Evolutionary conservation across 805 yeast species (phyloP).

Genomic region (Kodamaea laetipori): DNA sequence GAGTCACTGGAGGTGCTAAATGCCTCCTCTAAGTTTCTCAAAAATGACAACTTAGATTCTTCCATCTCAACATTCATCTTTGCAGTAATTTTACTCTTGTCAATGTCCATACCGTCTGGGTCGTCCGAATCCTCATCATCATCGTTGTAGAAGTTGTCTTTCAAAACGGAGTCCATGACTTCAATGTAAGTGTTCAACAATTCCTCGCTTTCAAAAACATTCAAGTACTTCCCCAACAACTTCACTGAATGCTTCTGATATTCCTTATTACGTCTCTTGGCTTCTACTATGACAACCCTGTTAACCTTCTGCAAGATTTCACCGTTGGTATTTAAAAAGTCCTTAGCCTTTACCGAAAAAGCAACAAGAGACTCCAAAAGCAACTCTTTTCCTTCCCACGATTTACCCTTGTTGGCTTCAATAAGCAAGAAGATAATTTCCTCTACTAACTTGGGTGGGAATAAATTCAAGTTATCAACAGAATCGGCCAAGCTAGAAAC

Average conservation of each 20-base stretch:
- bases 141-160: conserved; percentile 40
- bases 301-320: conserved; percentile 41
- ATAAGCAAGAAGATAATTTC: conserved; percentile 55
- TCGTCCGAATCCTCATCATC: conserved; percentile 22
- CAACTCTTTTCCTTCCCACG: conserved; percentile 86
- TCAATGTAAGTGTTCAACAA: conserved; percentile 42
- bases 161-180: conserved; percentile 34
- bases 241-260: conserved; percentile 62
- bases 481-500: conserved; percentile 59
- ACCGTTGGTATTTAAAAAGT: conserved; percentile 28
- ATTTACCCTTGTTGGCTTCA: conserved; percentile 68
- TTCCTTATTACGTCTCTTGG: conserved; percentile 61
- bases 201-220: conserved; percentile 34
- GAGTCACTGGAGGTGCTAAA: conserved; percentile 22
- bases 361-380: conserved; percentile 70
- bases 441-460: conserved; percentile 21
- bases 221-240: conserved; percentile 53
- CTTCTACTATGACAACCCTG: conserved; percentile 56
- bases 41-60: conserved; percentile 43
- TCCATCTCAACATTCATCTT: conserved; percentile 49
- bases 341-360: conserved; percentile 50
- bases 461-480: conserved; percentile 33
- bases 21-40: conserved; percentile 38
- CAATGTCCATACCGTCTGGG: conserved; percentile 22
- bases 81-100: conserved; percentile 32